Conservation (phyloP, 192 early-diverging fungal genomes). For the Backusella sp. region DNA sequence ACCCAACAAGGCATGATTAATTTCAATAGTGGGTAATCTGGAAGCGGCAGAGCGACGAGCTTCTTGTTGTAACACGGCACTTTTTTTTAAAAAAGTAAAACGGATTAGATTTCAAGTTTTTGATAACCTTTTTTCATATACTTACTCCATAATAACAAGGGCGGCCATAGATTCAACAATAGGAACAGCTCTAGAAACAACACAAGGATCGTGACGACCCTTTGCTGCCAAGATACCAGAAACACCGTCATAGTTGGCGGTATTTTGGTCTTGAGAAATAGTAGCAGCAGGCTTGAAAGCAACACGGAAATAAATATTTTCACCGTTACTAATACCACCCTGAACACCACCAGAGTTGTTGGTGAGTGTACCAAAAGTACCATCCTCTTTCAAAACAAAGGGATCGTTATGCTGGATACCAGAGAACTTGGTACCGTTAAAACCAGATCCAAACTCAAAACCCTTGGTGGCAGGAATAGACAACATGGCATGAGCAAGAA, state of each 20-base stretch:
- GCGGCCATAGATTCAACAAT: slow-evolving; percentile 98
- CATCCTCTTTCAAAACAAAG: slow-evolving; percentile 64
- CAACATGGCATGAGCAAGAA: slow-evolving; percentile 97
- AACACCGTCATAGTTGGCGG: slow-evolving; percentile 82
- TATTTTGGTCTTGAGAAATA: slow-evolving; percentile 88
- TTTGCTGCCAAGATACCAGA: slow-evolving; percentile 84
- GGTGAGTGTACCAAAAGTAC: slow-evolving; percentile 78
- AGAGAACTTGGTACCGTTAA: slow-evolving; percentile 81
- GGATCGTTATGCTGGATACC: slow-evolving; percentile 95
- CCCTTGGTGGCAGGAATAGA: slow-evolving; percentile 98
- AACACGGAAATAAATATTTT: slow-evolving; percentile 95
- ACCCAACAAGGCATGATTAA: slow-evolving; percentile 36
- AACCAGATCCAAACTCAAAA: slow-evolving; percentile 96
- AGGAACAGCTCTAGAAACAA: slow-evolving; percentile 93
- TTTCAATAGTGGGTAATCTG: slow-evolving; percentile 48
- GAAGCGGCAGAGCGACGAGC: slow-evolving; percentile 52
- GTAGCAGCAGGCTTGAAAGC: slow-evolving; percentile 98
- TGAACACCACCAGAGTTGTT: slow-evolving; percentile 97
- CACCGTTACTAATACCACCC: slow-evolving; percentile 97
- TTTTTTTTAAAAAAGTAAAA: slow-evolving; percentile 27
- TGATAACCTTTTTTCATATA: slow-evolving; percentile 6
- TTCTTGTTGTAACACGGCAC: slow-evolving; percentile 61
- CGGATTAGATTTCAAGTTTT: not conserved
- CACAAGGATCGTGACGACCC: slow-evolving; percentile 97
- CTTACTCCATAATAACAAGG: slow-evolving; percentile 88